phyloP scores from a whole-genome alignment of 1,139 yeast species.

The Eremothecium sinecaudum region DNA sequence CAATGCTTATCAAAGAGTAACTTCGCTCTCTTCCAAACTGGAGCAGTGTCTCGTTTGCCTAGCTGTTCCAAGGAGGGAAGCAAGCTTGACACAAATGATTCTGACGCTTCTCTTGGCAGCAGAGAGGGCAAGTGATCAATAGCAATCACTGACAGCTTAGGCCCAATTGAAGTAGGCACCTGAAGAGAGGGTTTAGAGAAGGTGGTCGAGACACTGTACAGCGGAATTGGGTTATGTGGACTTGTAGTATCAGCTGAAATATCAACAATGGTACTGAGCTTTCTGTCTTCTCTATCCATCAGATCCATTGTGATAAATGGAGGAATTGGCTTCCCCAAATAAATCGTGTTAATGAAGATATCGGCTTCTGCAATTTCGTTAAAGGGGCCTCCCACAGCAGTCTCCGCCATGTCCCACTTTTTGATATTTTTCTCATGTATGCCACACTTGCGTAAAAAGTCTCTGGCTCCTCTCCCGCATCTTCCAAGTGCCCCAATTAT shows the following conservation, averaged over 20 bases:
- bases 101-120: conserved; percentile 95
- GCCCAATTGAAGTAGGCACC: conserved; percentile 70
- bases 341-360: conserved; percentile 90
- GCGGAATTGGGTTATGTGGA: conserved; percentile 96
- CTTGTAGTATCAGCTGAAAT: conserved; percentile 98
- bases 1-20: conserved; percentile 76
- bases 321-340: conserved; percentile 84
- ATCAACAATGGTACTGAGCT: conserved; percentile 84
- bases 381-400: conserved; percentile 96
- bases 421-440: conserved; percentile 73
- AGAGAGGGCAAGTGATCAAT: conserved; percentile 94
- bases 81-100: conserved; percentile 75
- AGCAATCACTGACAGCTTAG: conserved; percentile 84
- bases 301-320: conserved; percentile 71
- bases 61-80: conserved; percentile 80
- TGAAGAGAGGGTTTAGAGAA: conserved; percentile 83
- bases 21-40: conserved; percentile 89
- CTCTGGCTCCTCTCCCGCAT: conserved; percentile 98
- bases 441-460: conserved; percentile 72
- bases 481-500: conserved; percentile 97
- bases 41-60: conserved; percentile 70
- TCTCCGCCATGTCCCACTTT: conserved; percentile 97
- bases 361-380: conserved; percentile 78
- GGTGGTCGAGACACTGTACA: conserved; percentile 79
- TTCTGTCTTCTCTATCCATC: conserved; percentile 57